Conservation (phyloP, 164 flowering plant genomes). For the Vitis amurensis region DNA sequence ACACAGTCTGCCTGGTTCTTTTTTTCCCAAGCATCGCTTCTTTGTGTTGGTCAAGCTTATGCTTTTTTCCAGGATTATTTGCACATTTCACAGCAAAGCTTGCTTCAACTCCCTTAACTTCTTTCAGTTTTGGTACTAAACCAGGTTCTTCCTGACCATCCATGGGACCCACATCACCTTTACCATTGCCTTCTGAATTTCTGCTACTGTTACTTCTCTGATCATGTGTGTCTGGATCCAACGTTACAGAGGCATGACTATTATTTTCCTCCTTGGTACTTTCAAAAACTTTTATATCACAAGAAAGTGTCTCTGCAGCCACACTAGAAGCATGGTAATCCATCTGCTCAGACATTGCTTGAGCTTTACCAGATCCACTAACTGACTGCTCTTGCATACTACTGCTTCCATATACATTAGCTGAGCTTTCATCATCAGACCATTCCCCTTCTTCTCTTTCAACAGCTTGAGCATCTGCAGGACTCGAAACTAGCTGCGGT, state of each 20-base stretch:
- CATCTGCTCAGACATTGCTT: conserved; percentile 23
- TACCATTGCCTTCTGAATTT: conserved; percentile 33
- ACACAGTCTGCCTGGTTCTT: conserved; percentile 82
- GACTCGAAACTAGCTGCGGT: conserved; percentile 19
- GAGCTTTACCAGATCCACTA: conserved; percentile 22
- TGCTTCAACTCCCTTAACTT: conserved; percentile 77
- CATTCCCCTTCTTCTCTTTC: conserved; percentile 98
- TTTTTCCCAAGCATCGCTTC: conserved; percentile 94
- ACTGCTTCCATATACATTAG: conserved; percentile 28
- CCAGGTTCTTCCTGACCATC: conserved; percentile 55
- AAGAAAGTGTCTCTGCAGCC: conserved; percentile 20
- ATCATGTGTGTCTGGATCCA: conserved; percentile 40
- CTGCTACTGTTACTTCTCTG: conserved; percentile 21
- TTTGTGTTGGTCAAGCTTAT: conserved; percentile 72
- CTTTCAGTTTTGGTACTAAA: conserved; percentile 44
- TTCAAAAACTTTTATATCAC: conserved; percentile 12
- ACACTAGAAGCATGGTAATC: conserved; percentile 24
- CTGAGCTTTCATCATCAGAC: conserved; percentile 72
- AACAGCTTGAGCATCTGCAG: conserved; percentile 32
- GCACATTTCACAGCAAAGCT: conserved; percentile 65
- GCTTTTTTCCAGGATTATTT: conserved; percentile 67
- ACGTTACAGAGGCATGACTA: conserved; percentile 21
- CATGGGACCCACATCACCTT: conserved; percentile 25
- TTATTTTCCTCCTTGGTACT: conserved; percentile 27
- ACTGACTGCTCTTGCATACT: conserved; percentile 25